Evolutionary conservation across 768 basidiomycete species (phyloP), one percentile per base, ranked within the genome.

Genomic region (Gloeopeniophorella convolvens): DNA sequence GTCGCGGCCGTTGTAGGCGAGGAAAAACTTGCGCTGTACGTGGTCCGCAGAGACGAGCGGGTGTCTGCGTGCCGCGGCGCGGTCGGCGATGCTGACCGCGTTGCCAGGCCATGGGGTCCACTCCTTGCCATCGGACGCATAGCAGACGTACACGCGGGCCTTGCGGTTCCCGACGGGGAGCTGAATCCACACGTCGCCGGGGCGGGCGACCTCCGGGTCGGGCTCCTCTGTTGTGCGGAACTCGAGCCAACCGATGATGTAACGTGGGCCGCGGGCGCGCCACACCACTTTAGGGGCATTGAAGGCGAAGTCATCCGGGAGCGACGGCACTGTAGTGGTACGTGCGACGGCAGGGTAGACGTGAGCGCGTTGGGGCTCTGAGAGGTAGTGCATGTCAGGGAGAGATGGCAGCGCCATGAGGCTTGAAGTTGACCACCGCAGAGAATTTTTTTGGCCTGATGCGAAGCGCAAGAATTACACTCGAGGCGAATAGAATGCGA

Each of bases 141-240:
- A 53, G 18, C 51, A 53, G 28, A 35, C 51, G 9, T 48, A 53
- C 28, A 53, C 51, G 16, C 51, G 51, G 13, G 51, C 51, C 30
- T 53, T 53, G 41, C 51, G 51, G 12, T 53, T 45, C 8, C 51
- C 51, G 27, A 48, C 30, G 5, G 51, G 51, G 15, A 48, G 51
- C 20, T 53, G 51, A 20, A 53, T 53, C 51, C 51, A 53, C 11
- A 53, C 34, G 24, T 53, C 51, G 10, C 51, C 51, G 4, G 51
- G 51, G 1, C 51, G 51, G 24, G 51, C 51, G 5, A 53, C 51
- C 2, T 53, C 51, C 1, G 51, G 46, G 43, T 53, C 51, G 5
- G 51, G 51, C 10, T 48, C 46, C 6, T 53, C 46, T n/a, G 51
- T 27, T 16, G 51, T 48, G 8, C 48, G 51, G 35, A 53, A 53